Evolutionary conservation across 441 rosid species (phyloP).

Genomic region (Arabidopsis lyrata): DNA sequence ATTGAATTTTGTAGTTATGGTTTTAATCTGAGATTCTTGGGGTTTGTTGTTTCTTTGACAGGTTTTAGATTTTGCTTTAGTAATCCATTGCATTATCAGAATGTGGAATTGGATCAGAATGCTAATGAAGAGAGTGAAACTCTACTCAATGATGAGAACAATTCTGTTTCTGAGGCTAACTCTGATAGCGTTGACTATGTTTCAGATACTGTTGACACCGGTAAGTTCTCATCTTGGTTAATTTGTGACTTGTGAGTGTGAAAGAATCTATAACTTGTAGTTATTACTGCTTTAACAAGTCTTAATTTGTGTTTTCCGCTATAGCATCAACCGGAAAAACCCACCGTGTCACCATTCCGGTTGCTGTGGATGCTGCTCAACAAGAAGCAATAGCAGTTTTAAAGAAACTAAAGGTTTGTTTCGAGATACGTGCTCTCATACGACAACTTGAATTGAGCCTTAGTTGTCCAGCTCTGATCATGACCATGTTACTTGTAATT

Average conservation of each 20-base stretch:
- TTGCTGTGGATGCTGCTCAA: slow-evolving; percentile 72
- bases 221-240: slow-evolving; percentile 40
- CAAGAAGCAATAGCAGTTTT: slow-evolving; percentile 72
- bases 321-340: slow-evolving; percentile 47
- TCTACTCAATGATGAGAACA: slow-evolving; percentile 44
- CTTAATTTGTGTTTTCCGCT: slow-evolving; percentile 2
- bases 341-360: slow-evolving; percentile 48
- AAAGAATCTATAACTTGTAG: neutral
- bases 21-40: slow-evolving; percentile 17
- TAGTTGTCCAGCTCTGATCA: slow-evolving; percentile 55
- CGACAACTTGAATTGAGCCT: slow-evolving; percentile 1
- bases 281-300: neutral
- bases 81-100: slow-evolving; percentile 41
- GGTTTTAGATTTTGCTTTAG: slow-evolving; percentile 58
- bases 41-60: slow-evolving; percentile 42
- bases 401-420: slow-evolving; percentile 79
- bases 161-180: slow-evolving; percentile 40
- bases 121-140: slow-evolving; percentile 42
- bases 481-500: slow-evolving; percentile 48
- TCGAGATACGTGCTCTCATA: slow-evolving; percentile 17
- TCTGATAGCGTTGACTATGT: slow-evolving; percentile 39
- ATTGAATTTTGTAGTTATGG: neutral
- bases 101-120: slow-evolving; percentile 40
- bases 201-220: slow-evolving; percentile 40
- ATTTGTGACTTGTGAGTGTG: neutral